Conservation (phyloP, 495 filamentous ascomycete species). For the Neurospora sp. region DNA sequence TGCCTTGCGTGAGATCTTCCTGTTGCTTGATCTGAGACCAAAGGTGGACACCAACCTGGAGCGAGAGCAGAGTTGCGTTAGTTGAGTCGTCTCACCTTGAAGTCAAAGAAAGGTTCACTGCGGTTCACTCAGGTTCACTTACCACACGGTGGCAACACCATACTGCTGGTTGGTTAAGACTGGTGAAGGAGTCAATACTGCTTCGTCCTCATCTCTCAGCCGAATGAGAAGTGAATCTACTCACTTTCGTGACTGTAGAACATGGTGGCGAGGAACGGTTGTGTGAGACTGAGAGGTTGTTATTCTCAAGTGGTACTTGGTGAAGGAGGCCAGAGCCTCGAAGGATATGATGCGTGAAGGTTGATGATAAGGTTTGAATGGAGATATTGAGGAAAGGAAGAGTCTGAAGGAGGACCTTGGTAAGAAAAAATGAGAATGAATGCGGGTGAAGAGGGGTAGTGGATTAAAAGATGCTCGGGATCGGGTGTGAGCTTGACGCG, state of each 20-base stretch:
- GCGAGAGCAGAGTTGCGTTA: neutral
- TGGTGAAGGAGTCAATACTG: slow-evolving; percentile 23
- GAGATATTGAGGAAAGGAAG: neutral
- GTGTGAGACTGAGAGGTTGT: neutral
- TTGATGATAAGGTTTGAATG: neutral
- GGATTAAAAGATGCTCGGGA: neutral
- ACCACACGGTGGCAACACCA: slow-evolving; percentile 94
- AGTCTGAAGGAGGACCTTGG: neutral
- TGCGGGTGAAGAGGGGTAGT: neutral
- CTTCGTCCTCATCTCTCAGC: neutral
- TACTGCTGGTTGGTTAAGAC: slow-evolving; percentile 82
- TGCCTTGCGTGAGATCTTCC: slow-evolving; percentile 72
- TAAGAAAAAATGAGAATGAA: neutral
- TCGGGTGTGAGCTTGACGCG: neutral
- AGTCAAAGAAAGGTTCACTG: neutral
- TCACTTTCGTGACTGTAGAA: slow-evolving; percentile 90
- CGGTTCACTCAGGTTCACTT: slow-evolving; percentile 19
- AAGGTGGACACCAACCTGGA: slow-evolving; percentile 85
- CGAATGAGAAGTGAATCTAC: slow-evolving; percentile 15
- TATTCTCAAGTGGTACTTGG: neutral
- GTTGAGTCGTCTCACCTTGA: neutral
- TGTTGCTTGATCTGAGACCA: slow-evolving; percentile 53
- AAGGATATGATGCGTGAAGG: neutral
- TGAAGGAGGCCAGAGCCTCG: neutral
- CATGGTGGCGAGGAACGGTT: slow-evolving; percentile 39